A percentile compares a stretch with the other conserved stretches of the same genome.
Conservation (phyloP, 2,329 filamentous ascomycete species). For the Fonsecaea pugnacius region DNA sequence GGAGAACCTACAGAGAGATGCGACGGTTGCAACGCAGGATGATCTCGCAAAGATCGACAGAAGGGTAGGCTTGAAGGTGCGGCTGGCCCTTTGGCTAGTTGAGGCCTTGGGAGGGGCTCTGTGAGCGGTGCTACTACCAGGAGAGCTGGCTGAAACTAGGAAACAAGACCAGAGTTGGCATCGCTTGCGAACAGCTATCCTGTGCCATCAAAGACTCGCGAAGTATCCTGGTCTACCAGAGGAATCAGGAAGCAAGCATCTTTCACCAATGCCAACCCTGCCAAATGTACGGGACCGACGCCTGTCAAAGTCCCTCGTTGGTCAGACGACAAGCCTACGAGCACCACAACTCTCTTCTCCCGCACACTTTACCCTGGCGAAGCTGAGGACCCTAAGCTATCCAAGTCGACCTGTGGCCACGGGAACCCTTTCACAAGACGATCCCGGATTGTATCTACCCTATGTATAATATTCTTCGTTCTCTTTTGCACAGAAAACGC, state of each 20-base stretch:
- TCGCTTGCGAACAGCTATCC: neutral
- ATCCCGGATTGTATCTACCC: neutral
- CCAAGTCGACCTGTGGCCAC: neutral
- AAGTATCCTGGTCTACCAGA: too few species aligned
- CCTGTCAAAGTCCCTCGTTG: neutral
- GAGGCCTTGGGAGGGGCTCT: conserved; percentile 83
- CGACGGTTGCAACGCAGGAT: conserved; percentile 69
- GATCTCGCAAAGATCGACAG: conserved; percentile 82
- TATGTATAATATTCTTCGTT: neutral
- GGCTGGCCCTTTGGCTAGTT: conserved; percentile 93
- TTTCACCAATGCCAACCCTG: neutral
- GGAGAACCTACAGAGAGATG: conserved; percentile 75
- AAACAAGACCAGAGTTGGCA: neutral
- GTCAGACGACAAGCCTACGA: neutral
- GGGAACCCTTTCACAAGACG: neutral
- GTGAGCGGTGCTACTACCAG: conserved; percentile 45
- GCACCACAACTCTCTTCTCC: neutral
- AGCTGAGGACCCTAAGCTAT: neutral
- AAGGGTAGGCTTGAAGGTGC: conserved; percentile 80
- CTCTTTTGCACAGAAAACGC: neutral
- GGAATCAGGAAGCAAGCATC: neutral
- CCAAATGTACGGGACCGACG: neutral
- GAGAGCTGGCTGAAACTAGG: neutral
- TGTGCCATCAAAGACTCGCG: neutral
- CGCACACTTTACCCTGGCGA: neutral